Evolutionary conservation across 2,329 filamentous ascomycete genomes (phyloP), one percentile per base, ranked within the genome.

Genomic region (Fusarium nodosum): DNA sequence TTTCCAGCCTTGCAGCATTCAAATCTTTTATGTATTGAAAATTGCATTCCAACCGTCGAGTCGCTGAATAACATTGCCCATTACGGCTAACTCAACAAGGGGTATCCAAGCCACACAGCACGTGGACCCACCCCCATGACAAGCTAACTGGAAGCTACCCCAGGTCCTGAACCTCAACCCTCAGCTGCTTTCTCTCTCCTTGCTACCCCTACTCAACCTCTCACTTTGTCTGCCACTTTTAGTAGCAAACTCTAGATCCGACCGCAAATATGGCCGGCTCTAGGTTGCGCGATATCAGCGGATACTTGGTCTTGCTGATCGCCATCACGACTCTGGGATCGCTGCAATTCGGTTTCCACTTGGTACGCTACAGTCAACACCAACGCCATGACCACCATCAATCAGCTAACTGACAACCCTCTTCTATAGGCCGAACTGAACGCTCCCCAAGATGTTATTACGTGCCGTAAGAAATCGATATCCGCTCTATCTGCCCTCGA

Each of bases 341-440:
- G 3, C 86, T 98, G 45, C 93, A 97, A 75, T 99, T 97, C 77
- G 96, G 96, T 67, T 97, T 93, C 80, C 95, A 98, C 80, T 81
- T 98, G 78, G 94, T 96, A 86, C 76, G 22, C 31, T 57, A n/a
- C 13, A 20, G 31, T 55, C n/a, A 51, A 28, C 45, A 56, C 11
- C 11, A 26, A 51, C 28, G 44, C 12, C n/a, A 34, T 31, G 50
- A 53, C 20, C 45, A 53, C 20, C 42, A 30, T 34, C 33, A 54
- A 33, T 34, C 33, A 54, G 28, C 68, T 71, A 30, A 64, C 60
- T 39, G n/a, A 46, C 12, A 16, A 30, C 7, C 16, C 22, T 13
- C 4, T 46, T 48, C 45, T 55, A 33, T 42, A 79, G 94, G 93
- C 94, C 73, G 96, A 98, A 79, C 88, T 99, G 68, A 99, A 99